A percentile compares a stretch with the other conserved stretches of the same genome.
Conservation (phyloP, 768 basidiomycete species). For the Collybia sordida region DNA sequence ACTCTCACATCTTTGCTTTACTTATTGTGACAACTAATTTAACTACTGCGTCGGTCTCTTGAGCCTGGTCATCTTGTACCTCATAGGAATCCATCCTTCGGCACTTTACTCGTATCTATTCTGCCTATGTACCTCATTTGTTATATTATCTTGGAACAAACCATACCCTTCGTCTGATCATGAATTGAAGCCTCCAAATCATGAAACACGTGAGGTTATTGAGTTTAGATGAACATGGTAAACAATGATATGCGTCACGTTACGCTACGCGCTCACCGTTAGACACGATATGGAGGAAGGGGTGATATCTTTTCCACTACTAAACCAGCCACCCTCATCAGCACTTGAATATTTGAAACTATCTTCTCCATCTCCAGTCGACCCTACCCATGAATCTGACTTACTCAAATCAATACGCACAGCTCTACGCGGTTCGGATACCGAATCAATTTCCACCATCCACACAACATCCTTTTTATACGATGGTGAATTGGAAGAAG, state of each 20-base stretch:
- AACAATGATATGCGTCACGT: too few relatives aligned
- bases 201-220: too few relatives aligned
- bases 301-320: conserved; percentile 37
- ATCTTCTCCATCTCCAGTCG: conserved; percentile 14
- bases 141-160: conserved; percentile 8
- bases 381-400: conserved; percentile 27
- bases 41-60: conserved; percentile 11
- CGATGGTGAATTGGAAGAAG: conserved; percentile 41
- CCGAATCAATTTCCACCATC: conserved; percentile 38
- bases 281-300: too few relatives aligned
- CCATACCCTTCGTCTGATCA: not conserved
- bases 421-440: conserved; percentile 58
- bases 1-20: conserved; percentile 4
- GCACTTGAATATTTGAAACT: conserved; percentile 41
- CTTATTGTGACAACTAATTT: conserved; percentile 16
- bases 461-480: conserved; percentile 41
- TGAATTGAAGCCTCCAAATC: not conserved
- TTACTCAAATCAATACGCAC: conserved; percentile 57
- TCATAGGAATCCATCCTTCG: not conserved
- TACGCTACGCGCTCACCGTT: too few relatives aligned
- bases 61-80: conserved; percentile 11
- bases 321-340: conserved; percentile 41
- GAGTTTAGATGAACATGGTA: too few relatives aligned
- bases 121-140: not conserved
- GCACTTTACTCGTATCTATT: too few relatives aligned